These are phyloP conservation scores for Globisporangium acanthophoron DNA, from an alignment of 352 stramenopile genomes.

Conservation along the genomic window DNA sequence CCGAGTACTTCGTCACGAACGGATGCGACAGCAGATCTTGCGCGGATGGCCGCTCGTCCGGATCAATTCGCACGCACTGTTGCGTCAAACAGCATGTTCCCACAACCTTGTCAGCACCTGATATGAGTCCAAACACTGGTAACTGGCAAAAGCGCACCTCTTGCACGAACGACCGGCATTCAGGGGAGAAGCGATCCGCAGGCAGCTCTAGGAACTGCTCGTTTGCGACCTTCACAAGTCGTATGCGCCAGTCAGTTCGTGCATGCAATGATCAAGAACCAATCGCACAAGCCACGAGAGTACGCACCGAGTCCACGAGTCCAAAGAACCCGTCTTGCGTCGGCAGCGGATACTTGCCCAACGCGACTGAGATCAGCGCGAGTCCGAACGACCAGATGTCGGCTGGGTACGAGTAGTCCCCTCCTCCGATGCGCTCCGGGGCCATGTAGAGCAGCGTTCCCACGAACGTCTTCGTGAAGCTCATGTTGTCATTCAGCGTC, in stretches of 20 bases:
- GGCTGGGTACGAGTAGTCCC: slow-evolving; percentile 87
- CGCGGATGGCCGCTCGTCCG: slow-evolving; percentile 53
- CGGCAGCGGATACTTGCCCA: slow-evolving; percentile 79
- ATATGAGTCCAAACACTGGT: not conserved
- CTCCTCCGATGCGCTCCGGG: slow-evolving; percentile 89
- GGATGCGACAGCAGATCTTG: slow-evolving; percentile 59
- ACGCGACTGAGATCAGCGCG: slow-evolving; percentile 68
- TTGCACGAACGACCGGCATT: slow-evolving; percentile 68
- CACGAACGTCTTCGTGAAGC: slow-evolving; percentile 89
- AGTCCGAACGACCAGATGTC: slow-evolving; percentile 86
- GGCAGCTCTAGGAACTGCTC: slow-evolving; percentile 68
- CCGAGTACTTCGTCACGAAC: slow-evolving; percentile 64
- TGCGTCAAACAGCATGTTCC: not conserved
- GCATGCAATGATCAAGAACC: not conserved
- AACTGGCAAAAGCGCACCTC: slow-evolving; percentile 24
- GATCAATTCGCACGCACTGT: slow-evolving; percentile 66
- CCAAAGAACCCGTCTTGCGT: slow-evolving; percentile 86
- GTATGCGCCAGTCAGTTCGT: not conserved
- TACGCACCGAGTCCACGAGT: slow-evolving; percentile 64
- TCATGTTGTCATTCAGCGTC: slow-evolving; percentile 71
- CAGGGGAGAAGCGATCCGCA: slow-evolving; percentile 49
- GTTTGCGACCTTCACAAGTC: slow-evolving; percentile 55
- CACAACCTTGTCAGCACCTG: not conserved
- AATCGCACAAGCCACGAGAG: not conserved
- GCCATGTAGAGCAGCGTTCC: slow-evolving; percentile 94